phyloP scores from a whole-genome alignment of 176 grass and related monocot genomes.

The Canna indica region DNA sequence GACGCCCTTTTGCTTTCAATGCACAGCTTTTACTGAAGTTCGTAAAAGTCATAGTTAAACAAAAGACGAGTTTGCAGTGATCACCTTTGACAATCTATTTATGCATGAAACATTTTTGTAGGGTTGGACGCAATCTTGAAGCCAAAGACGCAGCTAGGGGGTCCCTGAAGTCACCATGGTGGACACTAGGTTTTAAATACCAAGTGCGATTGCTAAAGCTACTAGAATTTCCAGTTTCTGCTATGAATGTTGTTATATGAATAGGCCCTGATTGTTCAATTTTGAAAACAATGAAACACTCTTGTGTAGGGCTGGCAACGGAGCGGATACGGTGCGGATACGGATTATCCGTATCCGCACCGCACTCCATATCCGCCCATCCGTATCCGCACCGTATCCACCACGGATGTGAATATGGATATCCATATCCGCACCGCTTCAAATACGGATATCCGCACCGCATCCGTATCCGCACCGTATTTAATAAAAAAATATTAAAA shows the following conservation, averaged over 20 bases:
- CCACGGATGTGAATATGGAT: no score
- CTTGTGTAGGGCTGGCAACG: no score
- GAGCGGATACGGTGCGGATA: no score
- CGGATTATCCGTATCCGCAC: no score
- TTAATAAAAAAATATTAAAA: no score
- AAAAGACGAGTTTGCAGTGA: background rate
- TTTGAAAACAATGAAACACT: background rate
- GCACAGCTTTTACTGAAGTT: constrained; percentile 77
- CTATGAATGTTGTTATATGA: constrained; percentile 6
- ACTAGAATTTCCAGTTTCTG: background rate
- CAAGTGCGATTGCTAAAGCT: constrained; percentile 39
- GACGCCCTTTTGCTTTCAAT: constrained; percentile 75
- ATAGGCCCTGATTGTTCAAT: background rate
- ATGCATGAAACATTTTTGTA: constrained; percentile 21
- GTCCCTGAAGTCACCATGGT: constrained; percentile 92
- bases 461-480: no score
- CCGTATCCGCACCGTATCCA: no score
- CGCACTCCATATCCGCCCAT: no score
- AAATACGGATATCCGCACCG: no score
- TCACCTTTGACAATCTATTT: background rate
- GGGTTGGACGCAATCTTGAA: constrained; percentile 73
- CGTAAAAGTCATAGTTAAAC: constrained; percentile 2
- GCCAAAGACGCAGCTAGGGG: constrained; percentile 84
- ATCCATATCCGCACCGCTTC: no score
- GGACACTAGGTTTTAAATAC: constrained; percentile 83